Evolutionary conservation across 805 yeast species (phyloP).

Genomic region (Henningerozyma blattae): DNA sequence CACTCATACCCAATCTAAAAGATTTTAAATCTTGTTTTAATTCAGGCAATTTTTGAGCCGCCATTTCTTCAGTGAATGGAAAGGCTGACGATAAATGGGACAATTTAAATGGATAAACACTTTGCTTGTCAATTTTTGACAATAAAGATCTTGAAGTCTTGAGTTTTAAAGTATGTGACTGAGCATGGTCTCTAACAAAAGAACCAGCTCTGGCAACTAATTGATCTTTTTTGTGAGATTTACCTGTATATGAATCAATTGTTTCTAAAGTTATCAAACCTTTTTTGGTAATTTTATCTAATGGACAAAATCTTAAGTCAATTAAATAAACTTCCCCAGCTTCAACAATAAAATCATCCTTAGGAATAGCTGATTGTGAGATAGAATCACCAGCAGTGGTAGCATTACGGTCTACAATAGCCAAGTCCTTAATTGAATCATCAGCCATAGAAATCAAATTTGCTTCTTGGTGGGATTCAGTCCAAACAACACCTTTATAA

Average conservation of each 20-base stretch:
- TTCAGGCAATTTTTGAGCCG: slow-evolving; percentile 26
- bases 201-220: slow-evolving; percentile 57
- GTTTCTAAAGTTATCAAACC: slow-evolving; percentile 62
- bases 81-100: slow-evolving; percentile 52
- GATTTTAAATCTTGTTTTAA: slow-evolving; percentile 46
- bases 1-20: slow-evolving; percentile 65
- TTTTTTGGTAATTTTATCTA: slow-evolving; percentile 38
- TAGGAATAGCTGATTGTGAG: slow-evolving; percentile 47
- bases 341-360: slow-evolving; percentile 57
- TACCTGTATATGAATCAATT: slow-evolving; percentile 52
- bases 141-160: slow-evolving; percentile 62
- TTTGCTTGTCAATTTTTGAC: slow-evolving; percentile 56
- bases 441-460: slow-evolving; percentile 28
- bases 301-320: slow-evolving; percentile 72
- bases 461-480: slow-evolving; percentile 69
- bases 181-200: slow-evolving; percentile 78
- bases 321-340: slow-evolving; percentile 82
- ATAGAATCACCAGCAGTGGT: slow-evolving; percentile 18
- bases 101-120: slow-evolving; percentile 88
- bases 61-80: slow-evolving; percentile 37
- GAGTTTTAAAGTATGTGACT: slow-evolving; percentile 63
- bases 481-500: slow-evolving; percentile 85
- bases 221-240: slow-evolving; percentile 39
- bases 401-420: slow-evolving; percentile 27
- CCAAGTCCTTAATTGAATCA: slow-evolving; percentile 27